Evolutionary conservation across 495 filamentous ascomycete species (phyloP), one percentile per base, ranked within the genome.

Genomic region (Entonaema liquescens): DNA sequence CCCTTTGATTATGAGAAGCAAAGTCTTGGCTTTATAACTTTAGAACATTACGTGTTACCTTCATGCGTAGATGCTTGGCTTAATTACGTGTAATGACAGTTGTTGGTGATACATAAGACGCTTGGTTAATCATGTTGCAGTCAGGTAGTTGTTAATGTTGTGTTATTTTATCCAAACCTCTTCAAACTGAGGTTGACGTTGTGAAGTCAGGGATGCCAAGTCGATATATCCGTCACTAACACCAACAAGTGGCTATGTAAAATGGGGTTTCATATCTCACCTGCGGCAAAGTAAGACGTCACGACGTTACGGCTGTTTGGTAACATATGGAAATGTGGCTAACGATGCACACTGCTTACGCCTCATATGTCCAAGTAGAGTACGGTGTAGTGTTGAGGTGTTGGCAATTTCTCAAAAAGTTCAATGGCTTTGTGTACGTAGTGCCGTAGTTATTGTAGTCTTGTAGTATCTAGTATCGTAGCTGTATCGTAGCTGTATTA

Each of bases 241-340:
- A 17, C 61, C 36, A 55, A 54, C 49, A 55, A 47, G 29, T 55
- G 33, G 25, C 17, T 36, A 57, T 65, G 15, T 55, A 58, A 44
- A 19, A 53, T 42, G 42, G 15, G 21, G 29, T 65, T 40, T 49
- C 31, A 55, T 42, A 59, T 57, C 26, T 38, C 42, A 59, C 42
- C 35, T 54, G 44, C 59, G 53, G 59, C 36, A 53, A 59, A 15
- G 55, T 35, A 25, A 54, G 35, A 47, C 50, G 65, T 49, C 65
- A 15, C 36, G 57, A 7, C 1, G n/a, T 33, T 33, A 33, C n/a
- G n/a, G 42, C 53, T 11, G 29, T 42, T 54, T 54, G 54, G 53
- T 31, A 47, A 31, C n/a, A 21, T 21, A 19, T 52, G 66, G 53
- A 17, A 28, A 29, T 25, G 15, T 29, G 6, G 49, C 13, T 53